Percentiles rank a stretch among this genome's conserved stretches.
Conservation (phyloP, 805 yeast species). For the Yarrowia alimentaria region DNA sequence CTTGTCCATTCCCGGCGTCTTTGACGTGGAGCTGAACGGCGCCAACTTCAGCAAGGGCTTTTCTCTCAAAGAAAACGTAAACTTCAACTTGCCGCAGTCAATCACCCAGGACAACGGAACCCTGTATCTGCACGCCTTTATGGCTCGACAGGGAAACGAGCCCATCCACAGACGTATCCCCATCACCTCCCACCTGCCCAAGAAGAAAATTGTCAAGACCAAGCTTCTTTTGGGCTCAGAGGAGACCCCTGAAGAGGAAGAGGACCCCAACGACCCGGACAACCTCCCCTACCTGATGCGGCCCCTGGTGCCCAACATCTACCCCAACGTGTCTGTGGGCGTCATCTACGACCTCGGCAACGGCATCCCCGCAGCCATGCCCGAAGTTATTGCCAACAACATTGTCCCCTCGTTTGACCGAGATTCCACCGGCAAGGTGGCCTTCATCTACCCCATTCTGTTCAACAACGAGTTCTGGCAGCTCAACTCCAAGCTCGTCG, state of each 20-base stretch:
- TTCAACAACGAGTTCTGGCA: slow-evolving; percentile 46
- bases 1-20: neutral
- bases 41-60: slow-evolving; percentile 16
- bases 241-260: slow-evolving; percentile 30
- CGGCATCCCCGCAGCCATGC: slow-evolving; percentile 2
- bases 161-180: neutral
- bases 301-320: slow-evolving; percentile 40
- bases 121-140: slow-evolving; percentile 41
- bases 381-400: slow-evolving; percentile 29
- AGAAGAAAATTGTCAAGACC: slow-evolving; percentile 35
- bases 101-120: slow-evolving; percentile 37
- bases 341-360: slow-evolving; percentile 33
- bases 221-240: slow-evolving; percentile 38
- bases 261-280: slow-evolving; percentile 28
- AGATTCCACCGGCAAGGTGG: slow-evolving; percentile 32
- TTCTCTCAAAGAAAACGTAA: slow-evolving; percentile 1
- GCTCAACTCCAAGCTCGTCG: slow-evolving; percentile 40
- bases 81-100: neutral
- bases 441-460: slow-evolving; percentile 41
- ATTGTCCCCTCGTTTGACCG: neutral
- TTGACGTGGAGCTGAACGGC: slow-evolving; percentile 1
- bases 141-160: slow-evolving; percentile 28
- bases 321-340: slow-evolving; percentile 42
- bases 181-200: slow-evolving; percentile 38
- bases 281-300: slow-evolving; percentile 5